Percentiles rank a stretch among this genome's conserved stretches.
Evolutionary conservation across 768 basidiomycete species (phyloP).

Genomic region (Serendipita sp.): DNA sequence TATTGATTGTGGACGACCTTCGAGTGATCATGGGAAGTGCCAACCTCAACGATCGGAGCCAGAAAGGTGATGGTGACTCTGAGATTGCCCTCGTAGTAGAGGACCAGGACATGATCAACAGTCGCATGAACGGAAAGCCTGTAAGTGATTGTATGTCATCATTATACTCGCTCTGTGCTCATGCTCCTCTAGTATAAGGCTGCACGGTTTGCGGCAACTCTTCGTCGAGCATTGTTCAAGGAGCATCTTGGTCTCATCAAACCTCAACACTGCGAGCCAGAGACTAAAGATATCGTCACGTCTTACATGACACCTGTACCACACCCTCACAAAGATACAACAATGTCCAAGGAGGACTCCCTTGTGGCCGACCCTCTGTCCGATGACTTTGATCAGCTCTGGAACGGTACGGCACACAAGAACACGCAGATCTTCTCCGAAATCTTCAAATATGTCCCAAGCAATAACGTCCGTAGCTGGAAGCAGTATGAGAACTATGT

Average conservation of each 20-base stretch:
- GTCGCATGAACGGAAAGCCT: conserved; percentile 60
- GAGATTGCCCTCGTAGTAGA: conserved; percentile 90
- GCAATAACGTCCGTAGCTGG: conserved; percentile 68
- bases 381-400: conserved; percentile 39
- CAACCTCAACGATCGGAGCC: conserved; percentile 78
- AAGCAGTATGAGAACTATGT: conserved; percentile 63
- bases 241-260: conserved; percentile 78
- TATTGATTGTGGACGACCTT: conserved; percentile 90
- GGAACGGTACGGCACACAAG: conserved; percentile 52
- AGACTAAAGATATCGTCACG: conserved; percentile 25
- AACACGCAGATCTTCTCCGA: conserved; percentile 80
- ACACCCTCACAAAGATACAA: conserved; percentile 49
- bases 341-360: conserved; percentile 35
- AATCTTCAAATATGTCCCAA: conserved; percentile 73
- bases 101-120: conserved; percentile 60
- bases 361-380: conserved; percentile 66
- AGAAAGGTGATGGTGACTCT: conserved; percentile 85
- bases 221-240: conserved; percentile 69
- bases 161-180: not conserved
- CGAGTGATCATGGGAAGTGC: conserved; percentile 72
- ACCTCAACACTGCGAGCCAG: conserved; percentile 39
- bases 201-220: conserved; percentile 62
- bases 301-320: conserved; percentile 73
- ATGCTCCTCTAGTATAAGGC: conserved; percentile 34
- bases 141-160: conserved; percentile 9